A percentile compares a stretch with the other conserved stretches of the same genome.
Evolutionary conservation across 192 early-diverging fungal genomes (phyloP).

Genomic region (Dissophora globulifera): DNA sequence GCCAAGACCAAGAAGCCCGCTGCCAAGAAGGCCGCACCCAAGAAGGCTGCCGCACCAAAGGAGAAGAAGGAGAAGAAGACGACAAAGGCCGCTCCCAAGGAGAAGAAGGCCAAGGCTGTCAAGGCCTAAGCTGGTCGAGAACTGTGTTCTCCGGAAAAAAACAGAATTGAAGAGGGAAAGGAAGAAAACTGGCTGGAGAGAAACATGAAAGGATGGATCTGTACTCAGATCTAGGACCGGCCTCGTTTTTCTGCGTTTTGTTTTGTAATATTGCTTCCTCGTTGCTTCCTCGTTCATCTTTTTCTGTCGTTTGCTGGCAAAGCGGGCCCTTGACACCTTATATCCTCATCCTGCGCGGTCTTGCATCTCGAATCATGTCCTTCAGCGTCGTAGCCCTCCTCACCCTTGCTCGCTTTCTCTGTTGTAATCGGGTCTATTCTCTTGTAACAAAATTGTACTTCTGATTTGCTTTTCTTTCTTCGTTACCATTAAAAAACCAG

Average conservation of each 20-base stretch:
- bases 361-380: too few species aligned
- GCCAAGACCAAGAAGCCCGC: conserved; percentile 63
- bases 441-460: conserved; percentile 55
- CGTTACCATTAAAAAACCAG: conserved; percentile 17
- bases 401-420: neutral
- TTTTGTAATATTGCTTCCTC: conserved; percentile 17
- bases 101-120: conserved; percentile 51
- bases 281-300: conserved; percentile 5
- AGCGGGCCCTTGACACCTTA: conserved; percentile 14
- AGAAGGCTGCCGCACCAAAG: conserved; percentile 56
- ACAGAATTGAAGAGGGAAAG: neutral
- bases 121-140: conserved; percentile 35
- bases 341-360: conserved; percentile 24
- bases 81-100: conserved; percentile 53
- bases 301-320: conserved; percentile 11
- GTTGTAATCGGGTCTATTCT: neutral
- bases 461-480: conserved; percentile 31
- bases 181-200: neutral
- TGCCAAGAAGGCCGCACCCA: conserved; percentile 61
- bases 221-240: neutral
- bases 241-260: conserved; percentile 12
- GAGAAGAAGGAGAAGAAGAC: conserved; percentile 53
- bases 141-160: too few species aligned
- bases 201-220: conserved; percentile 7
- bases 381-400: too few species aligned